phyloP scores from a whole-genome alignment of 2,329 filamentous ascomycete genomes.

The Colletotrichum euphorbiae region DNA sequence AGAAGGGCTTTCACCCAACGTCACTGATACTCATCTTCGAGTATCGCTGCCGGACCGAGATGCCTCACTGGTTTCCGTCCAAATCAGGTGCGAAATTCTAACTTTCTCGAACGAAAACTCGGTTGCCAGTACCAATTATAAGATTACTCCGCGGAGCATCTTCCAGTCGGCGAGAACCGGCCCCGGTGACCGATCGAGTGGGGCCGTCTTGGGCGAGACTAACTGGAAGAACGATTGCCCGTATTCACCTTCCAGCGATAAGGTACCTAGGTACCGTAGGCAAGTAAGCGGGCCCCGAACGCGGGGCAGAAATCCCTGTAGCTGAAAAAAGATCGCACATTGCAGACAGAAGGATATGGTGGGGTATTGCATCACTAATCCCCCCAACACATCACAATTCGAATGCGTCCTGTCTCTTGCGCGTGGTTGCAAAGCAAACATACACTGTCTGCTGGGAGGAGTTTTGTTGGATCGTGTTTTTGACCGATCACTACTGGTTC shows the following conservation, averaged over 20 bases:
- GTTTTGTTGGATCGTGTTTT: neutral
- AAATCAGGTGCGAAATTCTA: too few relatives aligned
- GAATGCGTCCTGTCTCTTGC: neutral
- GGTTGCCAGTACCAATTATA: too few relatives aligned
- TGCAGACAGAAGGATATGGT: neutral
- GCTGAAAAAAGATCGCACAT: constrained; percentile 8
- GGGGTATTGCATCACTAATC: constrained; percentile 30
- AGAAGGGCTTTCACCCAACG: too few relatives aligned
- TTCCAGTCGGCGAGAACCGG: too few relatives aligned
- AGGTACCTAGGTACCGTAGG: too few relatives aligned
- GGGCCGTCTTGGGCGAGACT: too few relatives aligned
- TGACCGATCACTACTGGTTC: neutral
- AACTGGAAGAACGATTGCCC: constrained; percentile 23
- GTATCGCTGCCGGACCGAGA: too few relatives aligned
- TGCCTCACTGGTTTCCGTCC: too few relatives aligned
- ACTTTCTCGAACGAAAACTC: too few relatives aligned
- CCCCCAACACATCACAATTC: neutral
- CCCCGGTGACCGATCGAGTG: too few relatives aligned
- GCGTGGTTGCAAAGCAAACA: neutral
- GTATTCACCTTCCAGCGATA: neutral
- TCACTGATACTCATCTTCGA: too few relatives aligned
- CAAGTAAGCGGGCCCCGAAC: neutral
- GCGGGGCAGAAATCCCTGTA: constrained; percentile 13
- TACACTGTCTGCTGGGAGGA: neutral
- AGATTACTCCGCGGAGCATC: too few relatives aligned